Evolutionary conservation across 2,329 filamentous ascomycete genomes (phyloP), one percentile per base, ranked within the genome.

Genomic region (Acarospora socialis): DNA sequence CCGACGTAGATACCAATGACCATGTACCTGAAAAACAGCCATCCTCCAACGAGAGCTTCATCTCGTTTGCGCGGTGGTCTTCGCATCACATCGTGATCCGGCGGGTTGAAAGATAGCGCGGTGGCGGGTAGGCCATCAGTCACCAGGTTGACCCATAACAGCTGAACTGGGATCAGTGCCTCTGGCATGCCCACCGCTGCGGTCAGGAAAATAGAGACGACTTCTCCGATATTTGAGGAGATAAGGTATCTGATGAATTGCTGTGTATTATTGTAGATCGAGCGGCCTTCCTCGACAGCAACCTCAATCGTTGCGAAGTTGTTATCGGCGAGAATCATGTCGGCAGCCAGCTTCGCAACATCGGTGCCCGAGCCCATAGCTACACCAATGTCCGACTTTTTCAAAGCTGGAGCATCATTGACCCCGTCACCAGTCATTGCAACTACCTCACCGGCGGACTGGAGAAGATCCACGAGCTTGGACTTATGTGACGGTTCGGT

Each of bases 241-340:
- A 98, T 98, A 39, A 98, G 71, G 56, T 98, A 98, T 30, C 92
- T 82, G 60, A 98, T 98, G 60, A 98, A 98, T 56, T 98, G 90
- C 55, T 98, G 90, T 4, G 90, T 98, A 68, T 98, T 98, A 76
- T 90, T 95, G 71, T 94, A 98, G 60, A 98, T 98, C 42, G 86
- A 86, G 41, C 90, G 80, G 33, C 90, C 90, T 60, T 98, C 90
- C 55, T 98, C 90, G 42, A 98, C 86, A 30, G 90, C 90, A 34
- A 83, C 68, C 55, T 93, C 82, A 45, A 98, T 98, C 3, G 90
- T 98, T 40, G 90, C 90, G 56, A 98, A 98, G 66, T 98, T 98
- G 61, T 94, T 84, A 60, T 98, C 92, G 16, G 86, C 82, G 31
- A 98, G 77, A 31, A 98, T 87, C 90, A 98, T 98, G 55, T 98